Conservation (phyloP, 768 basidiomycete species). For the Porphyrellus cyaneotinctus region DNA sequence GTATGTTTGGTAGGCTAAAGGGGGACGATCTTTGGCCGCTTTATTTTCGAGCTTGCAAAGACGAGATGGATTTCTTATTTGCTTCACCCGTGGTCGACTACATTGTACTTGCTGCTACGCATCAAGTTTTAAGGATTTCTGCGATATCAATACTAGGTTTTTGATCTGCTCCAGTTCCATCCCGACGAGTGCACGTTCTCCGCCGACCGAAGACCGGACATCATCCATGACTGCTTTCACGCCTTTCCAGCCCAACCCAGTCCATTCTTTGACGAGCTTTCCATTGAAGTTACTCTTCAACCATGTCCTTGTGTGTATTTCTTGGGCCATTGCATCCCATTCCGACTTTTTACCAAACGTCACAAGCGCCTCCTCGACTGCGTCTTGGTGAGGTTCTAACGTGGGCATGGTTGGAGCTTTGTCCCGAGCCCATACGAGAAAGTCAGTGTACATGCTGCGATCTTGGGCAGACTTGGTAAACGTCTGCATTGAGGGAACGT, state of each 20-base stretch:
- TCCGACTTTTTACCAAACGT: conserved; percentile 50
- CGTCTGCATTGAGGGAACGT: conserved; percentile 32
- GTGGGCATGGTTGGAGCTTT: conserved; percentile 11
- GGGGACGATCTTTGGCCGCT: neutral
- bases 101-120: conserved; percentile 12
- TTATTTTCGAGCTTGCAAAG: neutral
- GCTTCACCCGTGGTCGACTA: neutral
- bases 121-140: conserved; percentile 18
- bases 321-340: conserved; percentile 37
- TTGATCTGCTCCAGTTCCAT: conserved; percentile 40
- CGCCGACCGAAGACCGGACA: conserved; percentile 44
- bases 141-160: conserved; percentile 36
- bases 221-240: conserved; percentile 51
- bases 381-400: conserved; percentile 15
- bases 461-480: conserved; percentile 40
- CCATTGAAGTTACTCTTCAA: conserved; percentile 49
- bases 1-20: conserved; percentile 26
- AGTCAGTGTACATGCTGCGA: conserved; percentile 58
- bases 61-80: neutral
- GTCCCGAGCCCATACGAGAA: conserved; percentile 46
- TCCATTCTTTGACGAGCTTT: conserved; percentile 50
- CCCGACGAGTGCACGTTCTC: conserved; percentile 42
- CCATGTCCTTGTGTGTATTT: conserved; percentile 25
- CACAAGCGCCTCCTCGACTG: conserved; percentile 44
- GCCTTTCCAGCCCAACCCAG: conserved; percentile 42